Conservation (phyloP, 352 stramenopile genomes). For the Peronospora belbahrii region DNA sequence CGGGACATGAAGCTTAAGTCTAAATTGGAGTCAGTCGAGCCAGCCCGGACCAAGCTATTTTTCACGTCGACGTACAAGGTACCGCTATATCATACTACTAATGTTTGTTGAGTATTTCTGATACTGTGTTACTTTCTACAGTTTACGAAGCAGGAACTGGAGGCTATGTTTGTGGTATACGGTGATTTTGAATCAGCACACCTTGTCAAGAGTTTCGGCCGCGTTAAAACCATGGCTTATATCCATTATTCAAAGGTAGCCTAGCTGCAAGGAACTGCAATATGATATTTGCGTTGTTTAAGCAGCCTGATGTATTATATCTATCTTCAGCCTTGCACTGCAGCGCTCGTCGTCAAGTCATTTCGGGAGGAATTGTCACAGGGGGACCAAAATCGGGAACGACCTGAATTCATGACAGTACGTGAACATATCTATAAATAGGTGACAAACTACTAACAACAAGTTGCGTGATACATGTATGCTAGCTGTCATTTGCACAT, state of each 20-base stretch:
- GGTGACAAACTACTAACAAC: not conserved
- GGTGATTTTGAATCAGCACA: conserved; percentile 64
- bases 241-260: conserved; percentile 55
- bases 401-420: conserved; percentile 49
- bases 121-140: conserved; percentile 11
- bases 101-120: not conserved
- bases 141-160: conserved; percentile 72
- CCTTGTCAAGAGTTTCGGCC: conserved; percentile 65
- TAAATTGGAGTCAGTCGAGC: conserved; percentile 11
- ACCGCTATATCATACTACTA: not conserved
- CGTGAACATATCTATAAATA: not conserved
- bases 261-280: not conserved
- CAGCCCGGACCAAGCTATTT: conserved; percentile 39
- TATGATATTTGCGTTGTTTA: not conserved
- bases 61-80: conserved; percentile 69
- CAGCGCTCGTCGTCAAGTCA: conserved; percentile 44
- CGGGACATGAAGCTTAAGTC: conserved; percentile 14
- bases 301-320: conserved; percentile 6
- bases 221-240: conserved; percentile 84
- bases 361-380: conserved; percentile 38
- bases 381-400: conserved; percentile 25
- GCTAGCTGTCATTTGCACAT: conserved; percentile 44
- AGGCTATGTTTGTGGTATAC: conserved; percentile 80
- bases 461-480: conserved; percentile 1
- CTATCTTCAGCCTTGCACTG: conserved; percentile 35